These are phyloP conservation scores for Cercospora zeae-maydis DNA, from an alignment of 2,329 filamentous ascomycete genomes.

Conservation along the genomic window DNA sequence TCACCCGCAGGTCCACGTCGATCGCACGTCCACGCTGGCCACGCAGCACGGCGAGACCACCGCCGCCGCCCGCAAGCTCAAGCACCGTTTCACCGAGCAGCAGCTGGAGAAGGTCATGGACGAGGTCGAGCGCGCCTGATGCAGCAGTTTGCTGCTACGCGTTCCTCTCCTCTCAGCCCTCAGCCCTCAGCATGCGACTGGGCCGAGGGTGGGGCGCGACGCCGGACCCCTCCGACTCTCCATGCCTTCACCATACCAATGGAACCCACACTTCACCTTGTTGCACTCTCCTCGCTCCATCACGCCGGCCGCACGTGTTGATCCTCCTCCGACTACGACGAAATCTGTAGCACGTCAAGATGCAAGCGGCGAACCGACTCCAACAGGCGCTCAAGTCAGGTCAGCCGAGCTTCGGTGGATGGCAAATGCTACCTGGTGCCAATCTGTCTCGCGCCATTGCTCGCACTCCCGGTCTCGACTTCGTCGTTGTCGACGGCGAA, in stretches of 20 bases:
- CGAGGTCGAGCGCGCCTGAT: conserved; percentile 39
- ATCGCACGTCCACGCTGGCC: conserved; percentile 49
- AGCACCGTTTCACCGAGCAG: conserved; percentile 69
- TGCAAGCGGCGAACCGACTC: conserved; percentile 55
- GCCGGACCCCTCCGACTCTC: not conserved
- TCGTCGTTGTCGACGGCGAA: conserved; percentile 48
- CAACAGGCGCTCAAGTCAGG: conserved; percentile 51
- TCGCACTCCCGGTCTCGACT: conserved; percentile 47
- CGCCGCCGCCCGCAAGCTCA: conserved; percentile 64
- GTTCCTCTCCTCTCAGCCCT: no score
- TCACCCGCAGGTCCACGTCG: conserved; percentile 56
- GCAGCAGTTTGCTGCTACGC: not conserved
- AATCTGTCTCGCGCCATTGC: conserved; percentile 54
- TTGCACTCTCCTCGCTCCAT: not conserved
- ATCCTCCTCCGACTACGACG: no score
- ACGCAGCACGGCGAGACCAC: conserved; percentile 54
- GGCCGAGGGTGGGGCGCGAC: not conserved
- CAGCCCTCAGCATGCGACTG: no score
- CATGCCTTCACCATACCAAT: not conserved
- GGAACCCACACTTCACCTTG: not conserved
- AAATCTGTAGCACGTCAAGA: conserved; percentile 30
- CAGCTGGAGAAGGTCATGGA: conserved; percentile 69
- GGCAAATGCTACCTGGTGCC: conserved; percentile 56
- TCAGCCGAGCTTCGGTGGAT: conserved; percentile 53
- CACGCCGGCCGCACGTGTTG: not conserved